Conservation (phyloP, 2,329 filamentous ascomycete species). For the Penicillium crustosum region DNA sequence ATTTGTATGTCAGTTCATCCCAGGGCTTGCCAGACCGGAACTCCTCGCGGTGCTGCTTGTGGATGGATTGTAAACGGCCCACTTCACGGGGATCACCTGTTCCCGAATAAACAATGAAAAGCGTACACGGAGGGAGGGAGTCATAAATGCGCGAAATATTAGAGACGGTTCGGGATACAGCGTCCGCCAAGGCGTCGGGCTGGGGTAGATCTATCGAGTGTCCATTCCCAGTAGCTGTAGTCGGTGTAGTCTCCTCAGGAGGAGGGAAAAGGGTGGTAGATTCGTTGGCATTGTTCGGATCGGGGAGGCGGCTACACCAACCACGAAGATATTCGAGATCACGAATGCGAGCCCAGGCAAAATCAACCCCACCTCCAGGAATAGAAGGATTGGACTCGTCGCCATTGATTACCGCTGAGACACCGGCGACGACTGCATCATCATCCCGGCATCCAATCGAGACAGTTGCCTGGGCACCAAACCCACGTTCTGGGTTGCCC, state of each 20-base stretch:
- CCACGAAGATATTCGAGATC: conserved; percentile 61
- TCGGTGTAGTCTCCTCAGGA: conserved; percentile 27
- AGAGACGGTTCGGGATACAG: conserved; percentile 52
- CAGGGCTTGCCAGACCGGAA: conserved; percentile 60
- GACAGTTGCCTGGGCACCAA: conserved; percentile 57
- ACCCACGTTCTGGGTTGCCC: conserved; percentile 70
- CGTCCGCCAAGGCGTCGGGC: conserved; percentile 41
- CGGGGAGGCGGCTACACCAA: conserved; percentile 56
- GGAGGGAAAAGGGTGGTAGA: conserved; percentile 31
- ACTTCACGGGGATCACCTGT: conserved; percentile 62
- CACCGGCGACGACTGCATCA: conserved; percentile 56
- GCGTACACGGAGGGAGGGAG: conserved; percentile 57
- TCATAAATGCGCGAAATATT: conserved; percentile 56
- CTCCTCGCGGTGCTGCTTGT: conserved; percentile 57
- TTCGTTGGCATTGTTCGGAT: conserved; percentile 47
- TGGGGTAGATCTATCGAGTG: conserved; percentile 11
- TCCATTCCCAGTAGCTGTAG: conserved; percentile 8
- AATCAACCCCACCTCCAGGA: conserved; percentile 57
- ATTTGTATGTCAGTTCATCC: conserved; percentile 62
- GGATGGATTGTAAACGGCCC: conserved; percentile 55
- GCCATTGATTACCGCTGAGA: conserved; percentile 54
- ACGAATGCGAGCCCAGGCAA: conserved; percentile 62
- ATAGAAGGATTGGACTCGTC: conserved; percentile 46
- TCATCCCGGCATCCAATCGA: conserved; percentile 59
- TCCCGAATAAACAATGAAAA: conserved; percentile 64